Percentiles rank a stretch among this genome's conserved stretches.
phyloP scores from a whole-genome alignment of 2,329 filamentous ascomycete genomes.

The Sporothrix luriei region DNA sequence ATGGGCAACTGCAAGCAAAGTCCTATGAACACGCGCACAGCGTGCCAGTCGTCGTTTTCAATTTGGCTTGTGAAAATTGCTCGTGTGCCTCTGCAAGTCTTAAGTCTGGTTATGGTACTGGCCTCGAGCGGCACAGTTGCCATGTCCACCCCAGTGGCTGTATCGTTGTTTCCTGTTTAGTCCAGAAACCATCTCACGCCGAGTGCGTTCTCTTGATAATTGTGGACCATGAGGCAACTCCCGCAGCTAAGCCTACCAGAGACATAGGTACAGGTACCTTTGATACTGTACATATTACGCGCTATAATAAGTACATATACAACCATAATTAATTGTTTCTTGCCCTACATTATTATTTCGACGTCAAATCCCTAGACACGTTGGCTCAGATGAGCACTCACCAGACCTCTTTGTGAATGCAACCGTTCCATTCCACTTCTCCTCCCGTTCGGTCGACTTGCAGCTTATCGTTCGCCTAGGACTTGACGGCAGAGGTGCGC shows the following conservation, averaged over 20 bases:
- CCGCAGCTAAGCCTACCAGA: constrained; percentile 3
- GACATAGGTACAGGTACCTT: not conserved
- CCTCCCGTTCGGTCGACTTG: not conserved
- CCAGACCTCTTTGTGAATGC: not conserved
- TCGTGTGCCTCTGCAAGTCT: constrained; percentile 8
- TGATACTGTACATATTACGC: too few relatives aligned
- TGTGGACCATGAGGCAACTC: constrained; percentile 18
- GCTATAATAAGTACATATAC: not conserved
- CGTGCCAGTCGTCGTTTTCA: not conserved
- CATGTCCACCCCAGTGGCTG: not conserved
- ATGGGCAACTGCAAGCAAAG: not conserved
- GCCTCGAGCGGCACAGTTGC: not conserved
- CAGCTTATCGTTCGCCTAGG: not conserved
- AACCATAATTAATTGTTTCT: not conserved
- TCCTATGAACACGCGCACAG: not conserved
- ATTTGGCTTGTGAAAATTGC: constrained; percentile 15
- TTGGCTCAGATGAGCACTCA: not conserved
- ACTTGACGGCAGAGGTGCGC: not conserved
- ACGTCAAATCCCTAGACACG: not conserved
- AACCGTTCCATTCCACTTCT: not conserved
- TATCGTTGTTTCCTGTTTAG: not conserved
- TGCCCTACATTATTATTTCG: not conserved
- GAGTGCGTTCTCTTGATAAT: too few relatives aligned
- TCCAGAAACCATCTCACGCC: not conserved
- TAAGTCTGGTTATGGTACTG: not conserved